phyloP scores from a whole-genome alignment of 2,329 filamentous ascomycete genomes.

The Cryphonectria radicalis region DNA sequence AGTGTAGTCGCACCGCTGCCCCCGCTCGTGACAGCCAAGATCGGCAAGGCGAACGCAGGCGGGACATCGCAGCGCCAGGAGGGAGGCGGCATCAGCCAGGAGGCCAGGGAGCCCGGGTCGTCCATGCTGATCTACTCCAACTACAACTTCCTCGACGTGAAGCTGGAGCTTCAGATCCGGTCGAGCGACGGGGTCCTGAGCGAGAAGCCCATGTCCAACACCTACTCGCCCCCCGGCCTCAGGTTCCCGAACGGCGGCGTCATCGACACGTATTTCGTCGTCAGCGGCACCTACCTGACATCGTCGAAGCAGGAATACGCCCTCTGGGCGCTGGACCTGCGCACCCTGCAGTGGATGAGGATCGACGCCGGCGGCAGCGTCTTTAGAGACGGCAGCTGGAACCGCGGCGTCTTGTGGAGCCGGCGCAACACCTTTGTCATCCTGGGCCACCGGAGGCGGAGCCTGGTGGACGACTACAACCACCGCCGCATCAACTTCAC shows the following conservation, averaged over 20 bases:
- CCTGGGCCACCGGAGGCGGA: constrained; percentile 89
- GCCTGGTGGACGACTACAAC: constrained; percentile 96
- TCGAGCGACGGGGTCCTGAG: constrained; percentile 80
- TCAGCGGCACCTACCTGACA: constrained; percentile 95
- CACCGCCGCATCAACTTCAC: constrained; percentile 97
- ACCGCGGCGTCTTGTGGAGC: constrained; percentile 91
- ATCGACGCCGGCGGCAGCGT: constrained; percentile 95
- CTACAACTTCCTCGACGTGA: constrained; percentile 98
- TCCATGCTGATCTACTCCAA: constrained; percentile 98
- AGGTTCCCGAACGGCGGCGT: constrained; percentile 95
- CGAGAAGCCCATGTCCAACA: constrained; percentile 87
- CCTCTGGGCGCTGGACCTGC: constrained; percentile 89
- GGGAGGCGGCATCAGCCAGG: constrained; percentile 51
- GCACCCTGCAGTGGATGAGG: constrained; percentile 87
- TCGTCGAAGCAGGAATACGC: constrained; percentile 99
- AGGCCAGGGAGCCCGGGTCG: constrained; percentile 61
- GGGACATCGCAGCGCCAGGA: constrained; percentile 46
- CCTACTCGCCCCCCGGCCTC: constrained; percentile 86
- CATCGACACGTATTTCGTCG: constrained; percentile 94
- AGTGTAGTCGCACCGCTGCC: constrained; percentile 89
- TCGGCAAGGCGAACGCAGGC: constrained; percentile 63
- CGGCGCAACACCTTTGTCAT: constrained; percentile 95
- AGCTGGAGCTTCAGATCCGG: constrained; percentile 89
- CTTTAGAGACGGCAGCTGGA: constrained; percentile 98
- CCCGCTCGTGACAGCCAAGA: constrained; percentile 65